A percentile compares a stretch with the other conserved stretches of the same genome.
Conservation (phyloP, 306 rosid species). For the Ormosia semicastrata region DNA sequence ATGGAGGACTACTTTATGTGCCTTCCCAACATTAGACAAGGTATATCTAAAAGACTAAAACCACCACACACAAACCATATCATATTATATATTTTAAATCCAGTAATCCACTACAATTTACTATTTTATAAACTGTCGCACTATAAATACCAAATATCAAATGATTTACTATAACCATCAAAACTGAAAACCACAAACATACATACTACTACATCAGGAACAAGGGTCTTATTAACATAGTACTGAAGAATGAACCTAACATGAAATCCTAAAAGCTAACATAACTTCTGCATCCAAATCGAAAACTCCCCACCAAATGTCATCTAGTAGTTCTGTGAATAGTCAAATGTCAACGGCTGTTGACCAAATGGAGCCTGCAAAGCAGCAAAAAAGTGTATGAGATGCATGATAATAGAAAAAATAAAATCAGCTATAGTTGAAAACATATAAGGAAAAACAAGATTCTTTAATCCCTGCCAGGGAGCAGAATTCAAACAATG, state of each 20-base stretch:
- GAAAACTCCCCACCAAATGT: slow-evolving; percentile 24
- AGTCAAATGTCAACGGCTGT: slow-evolving; percentile 86
- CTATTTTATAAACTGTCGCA: slow-evolving; percentile 33
- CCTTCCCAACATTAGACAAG: background rate
- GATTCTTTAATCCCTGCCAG: background rate
- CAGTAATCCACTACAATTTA: slow-evolving; percentile 29
- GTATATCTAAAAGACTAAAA: background rate
- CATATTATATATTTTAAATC: slow-evolving; percentile 11
- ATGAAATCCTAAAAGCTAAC: slow-evolving; percentile 31
- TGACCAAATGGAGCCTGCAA: slow-evolving; percentile 91
- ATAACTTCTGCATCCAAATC: slow-evolving; percentile 41
- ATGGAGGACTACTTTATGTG: background rate
- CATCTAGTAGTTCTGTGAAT: slow-evolving; percentile 70
- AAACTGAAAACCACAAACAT: slow-evolving; percentile 33
- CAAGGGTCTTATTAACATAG: slow-evolving; percentile 40
- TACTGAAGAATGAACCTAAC: slow-evolving; percentile 32
- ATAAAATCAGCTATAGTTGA: background rate
- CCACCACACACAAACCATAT: background rate
- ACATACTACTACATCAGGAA: slow-evolving; percentile 36
- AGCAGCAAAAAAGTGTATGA: background rate
- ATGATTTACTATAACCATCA: slow-evolving; percentile 34
- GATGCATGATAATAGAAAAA: background rate
- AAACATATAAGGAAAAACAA: background rate
- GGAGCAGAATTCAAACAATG: background rate
- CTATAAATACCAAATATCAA: slow-evolving; percentile 17